Conservation (phyloP, 148 eudicot genomes). For the Cornus kousa region DNA sequence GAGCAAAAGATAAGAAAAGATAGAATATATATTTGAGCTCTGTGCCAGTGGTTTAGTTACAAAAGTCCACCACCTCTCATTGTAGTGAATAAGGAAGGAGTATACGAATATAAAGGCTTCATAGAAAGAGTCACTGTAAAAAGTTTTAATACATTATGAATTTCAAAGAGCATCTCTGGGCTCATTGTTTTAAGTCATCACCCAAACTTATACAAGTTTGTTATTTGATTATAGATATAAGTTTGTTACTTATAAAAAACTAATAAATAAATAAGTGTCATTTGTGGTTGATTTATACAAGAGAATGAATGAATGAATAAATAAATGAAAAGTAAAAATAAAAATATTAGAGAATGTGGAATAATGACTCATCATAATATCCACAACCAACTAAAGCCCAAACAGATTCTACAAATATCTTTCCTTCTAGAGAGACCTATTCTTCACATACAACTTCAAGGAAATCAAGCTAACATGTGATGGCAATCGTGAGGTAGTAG, state of each 20-base stretch:
- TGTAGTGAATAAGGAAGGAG: background rate
- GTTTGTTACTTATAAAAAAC: too few species aligned
- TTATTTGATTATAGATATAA: too few species aligned
- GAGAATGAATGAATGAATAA: too few species aligned
- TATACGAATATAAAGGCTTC: background rate
- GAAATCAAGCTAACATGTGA: background rate
- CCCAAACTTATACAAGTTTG: too few species aligned
- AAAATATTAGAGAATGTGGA: too few species aligned
- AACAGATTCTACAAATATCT: background rate
- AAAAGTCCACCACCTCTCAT: background rate
- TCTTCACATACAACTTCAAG: background rate
- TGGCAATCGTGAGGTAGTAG: background rate
- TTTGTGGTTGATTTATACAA: too few species aligned
- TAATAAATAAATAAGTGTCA: too few species aligned
- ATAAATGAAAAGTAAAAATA: too few species aligned
- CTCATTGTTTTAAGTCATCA: too few species aligned
- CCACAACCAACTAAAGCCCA: background rate
- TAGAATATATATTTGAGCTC: background rate
- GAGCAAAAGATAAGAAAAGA: background rate
- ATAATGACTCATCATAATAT: background rate
- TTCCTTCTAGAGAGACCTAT: background rate
- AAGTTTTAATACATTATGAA: too few species aligned
- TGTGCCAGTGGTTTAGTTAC: background rate
- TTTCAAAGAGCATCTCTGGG: background rate
- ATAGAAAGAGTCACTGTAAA: background rate